Evolutionary conservation across 345 rosid genomes (phyloP).

Genomic region (Arabis alpina): DNA sequence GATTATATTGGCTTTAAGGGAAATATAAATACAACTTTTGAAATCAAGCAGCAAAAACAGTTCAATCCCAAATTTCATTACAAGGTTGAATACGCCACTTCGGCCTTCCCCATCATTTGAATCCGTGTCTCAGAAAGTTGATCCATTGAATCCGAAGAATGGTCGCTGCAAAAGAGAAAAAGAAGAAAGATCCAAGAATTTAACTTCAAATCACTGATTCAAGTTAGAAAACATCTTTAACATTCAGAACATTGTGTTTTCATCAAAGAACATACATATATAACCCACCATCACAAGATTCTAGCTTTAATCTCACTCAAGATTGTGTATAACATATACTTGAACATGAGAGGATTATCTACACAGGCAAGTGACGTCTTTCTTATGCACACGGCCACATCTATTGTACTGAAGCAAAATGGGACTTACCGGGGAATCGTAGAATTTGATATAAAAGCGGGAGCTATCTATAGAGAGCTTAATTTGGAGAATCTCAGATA

Average conservation of each 20-base stretch:
- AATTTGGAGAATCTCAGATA: constrained; percentile 79
- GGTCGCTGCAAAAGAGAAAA: constrained; percentile 51
- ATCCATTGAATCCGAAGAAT: constrained; percentile 77
- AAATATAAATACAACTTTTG: constrained; percentile 4
- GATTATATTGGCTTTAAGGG: not conserved
- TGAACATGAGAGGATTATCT: not conserved
- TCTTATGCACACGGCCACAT: not conserved
- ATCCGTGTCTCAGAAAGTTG: constrained; percentile 60
- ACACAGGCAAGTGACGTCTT: not conserved
- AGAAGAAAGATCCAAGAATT: not conserved
- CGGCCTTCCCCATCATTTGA: not conserved
- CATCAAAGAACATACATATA: not conserved
- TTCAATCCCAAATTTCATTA: not conserved
- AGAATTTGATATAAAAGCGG: constrained; percentile 87
- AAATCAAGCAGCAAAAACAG: constrained; percentile 11
- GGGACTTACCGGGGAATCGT: constrained; percentile 66
- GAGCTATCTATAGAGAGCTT: constrained; percentile 84
- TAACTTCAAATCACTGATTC: not conserved
- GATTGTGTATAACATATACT: not conserved
- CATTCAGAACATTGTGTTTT: not conserved
- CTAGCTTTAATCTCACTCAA: not conserved
- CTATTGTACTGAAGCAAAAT: not conserved
- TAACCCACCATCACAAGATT: not conserved
- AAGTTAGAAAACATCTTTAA: not conserved
- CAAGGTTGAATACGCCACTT: constrained; percentile 19